Percentiles rank a stretch among this genome's conserved stretches.
These are phyloP conservation scores for Lepidium sativum DNA, from an alignment of 345 rosid genomes.

Conservation along the genomic window DNA sequence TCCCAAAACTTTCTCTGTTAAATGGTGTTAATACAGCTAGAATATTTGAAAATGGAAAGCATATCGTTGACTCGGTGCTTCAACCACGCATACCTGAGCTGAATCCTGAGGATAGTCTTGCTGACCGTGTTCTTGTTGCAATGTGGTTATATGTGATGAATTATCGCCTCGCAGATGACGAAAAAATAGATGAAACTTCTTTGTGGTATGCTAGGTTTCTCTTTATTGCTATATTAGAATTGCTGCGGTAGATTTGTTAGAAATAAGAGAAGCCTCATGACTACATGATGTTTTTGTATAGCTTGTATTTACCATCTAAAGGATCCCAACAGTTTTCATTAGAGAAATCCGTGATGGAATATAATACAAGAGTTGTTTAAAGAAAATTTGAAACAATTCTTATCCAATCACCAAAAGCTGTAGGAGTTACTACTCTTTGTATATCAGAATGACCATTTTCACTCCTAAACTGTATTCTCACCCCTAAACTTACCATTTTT, in stretches of 20 bases:
- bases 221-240: slow-evolving; percentile 2
- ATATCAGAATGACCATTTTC: not conserved
- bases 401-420: not conserved
- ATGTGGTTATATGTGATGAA: slow-evolving; percentile 88
- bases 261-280: not conserved
- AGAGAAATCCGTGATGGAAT: not conserved
- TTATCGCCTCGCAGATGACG: slow-evolving; percentile 92
- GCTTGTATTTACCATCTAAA: not conserved
- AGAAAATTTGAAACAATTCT: not conserved
- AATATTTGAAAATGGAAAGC: slow-evolving; percentile 61
- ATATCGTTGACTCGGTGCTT: slow-evolving; percentile 67
- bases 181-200: slow-evolving; percentile 87
- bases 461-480: not conserved
- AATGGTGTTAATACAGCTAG: slow-evolving; percentile 63
- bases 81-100: slow-evolving; percentile 68
- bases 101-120: slow-evolving; percentile 53
- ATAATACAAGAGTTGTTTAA: not conserved
- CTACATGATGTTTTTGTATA: not conserved
- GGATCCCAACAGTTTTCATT: not conserved
- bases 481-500: not conserved
- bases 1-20: slow-evolving; percentile 49
- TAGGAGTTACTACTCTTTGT: not conserved
- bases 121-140: slow-evolving; percentile 67
- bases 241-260: not conserved
- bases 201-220: slow-evolving; percentile 47